phyloP scores from a whole-genome alignment of 345 rosid genomes.

The Populus alba region DNA sequence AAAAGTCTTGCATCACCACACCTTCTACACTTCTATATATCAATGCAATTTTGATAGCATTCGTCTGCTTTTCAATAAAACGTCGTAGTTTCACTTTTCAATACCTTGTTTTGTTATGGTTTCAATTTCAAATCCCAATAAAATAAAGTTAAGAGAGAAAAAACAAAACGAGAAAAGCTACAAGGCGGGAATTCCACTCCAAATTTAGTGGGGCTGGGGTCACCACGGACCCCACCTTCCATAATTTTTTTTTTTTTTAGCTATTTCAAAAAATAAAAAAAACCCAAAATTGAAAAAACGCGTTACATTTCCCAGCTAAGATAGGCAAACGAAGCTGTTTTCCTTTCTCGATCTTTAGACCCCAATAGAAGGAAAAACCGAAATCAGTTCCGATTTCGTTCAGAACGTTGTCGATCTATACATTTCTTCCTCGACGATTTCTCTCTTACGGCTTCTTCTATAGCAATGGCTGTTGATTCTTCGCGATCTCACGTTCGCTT shows the following conservation, averaged over 20 bases:
- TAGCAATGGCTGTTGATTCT: not conserved
- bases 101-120: not conserved
- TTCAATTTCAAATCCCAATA: not conserved
- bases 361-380: not conserved
- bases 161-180: not conserved
- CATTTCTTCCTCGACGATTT: not conserved
- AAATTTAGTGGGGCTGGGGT: constrained; percentile 8
- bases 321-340: not conserved
- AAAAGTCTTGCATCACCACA: not conserved
- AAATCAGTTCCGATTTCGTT: not conserved
- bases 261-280: not conserved
- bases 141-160: not conserved
- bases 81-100: not conserved
- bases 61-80: not conserved
- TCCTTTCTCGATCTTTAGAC: not conserved
- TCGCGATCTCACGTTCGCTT: not conserved
- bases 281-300: not conserved
- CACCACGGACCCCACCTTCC: not conserved
- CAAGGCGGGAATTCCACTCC: constrained; percentile 28
- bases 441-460: not conserved
- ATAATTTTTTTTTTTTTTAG: not conserved
- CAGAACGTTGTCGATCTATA: not conserved
- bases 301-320: not conserved
- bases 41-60: not conserved
- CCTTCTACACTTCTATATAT: too few species aligned